Conservation (phyloP, 768 basidiomycete genomes). For the Cyclocybe cylindracea region DNA sequence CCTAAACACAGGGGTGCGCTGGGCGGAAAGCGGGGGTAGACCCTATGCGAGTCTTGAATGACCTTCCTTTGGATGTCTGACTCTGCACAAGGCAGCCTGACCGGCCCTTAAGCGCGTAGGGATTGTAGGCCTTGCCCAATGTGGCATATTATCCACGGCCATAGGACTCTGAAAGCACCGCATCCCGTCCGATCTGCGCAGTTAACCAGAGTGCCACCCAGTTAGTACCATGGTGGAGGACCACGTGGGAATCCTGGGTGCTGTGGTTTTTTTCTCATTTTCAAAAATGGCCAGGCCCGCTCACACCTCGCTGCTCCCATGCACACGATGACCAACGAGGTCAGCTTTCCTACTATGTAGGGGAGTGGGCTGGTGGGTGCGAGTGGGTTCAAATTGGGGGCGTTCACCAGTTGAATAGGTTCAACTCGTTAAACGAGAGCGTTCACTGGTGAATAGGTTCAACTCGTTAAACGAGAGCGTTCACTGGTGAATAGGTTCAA, state of each 20-base stretch:
- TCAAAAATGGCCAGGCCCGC: conserved; percentile 11
- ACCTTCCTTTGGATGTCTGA: conserved; percentile 95
- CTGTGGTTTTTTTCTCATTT: conserved; percentile 39
- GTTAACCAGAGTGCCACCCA: conserved; percentile 63
- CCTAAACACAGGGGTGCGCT: conserved; percentile 54
- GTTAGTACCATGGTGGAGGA: conserved; percentile 70
- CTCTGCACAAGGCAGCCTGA: conserved; percentile 16
- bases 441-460: no score
- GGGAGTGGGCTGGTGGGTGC: no score
- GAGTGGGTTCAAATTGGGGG: no score
- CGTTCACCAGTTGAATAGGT: no score
- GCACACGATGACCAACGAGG: conserved; percentile 5
- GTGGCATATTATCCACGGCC: conserved; percentile 35
- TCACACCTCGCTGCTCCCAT: conserved; percentile 16
- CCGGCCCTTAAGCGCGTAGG: neutral
- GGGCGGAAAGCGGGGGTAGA: conserved; percentile 72
- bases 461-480: no score
- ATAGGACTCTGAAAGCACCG: conserved; percentile 55
- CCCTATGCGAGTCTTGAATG: conserved; percentile 63
- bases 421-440: no score
- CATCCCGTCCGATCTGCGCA: conserved; percentile 65
- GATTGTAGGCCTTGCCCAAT: no score
- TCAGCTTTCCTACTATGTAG: neutral
- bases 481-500: neutral
- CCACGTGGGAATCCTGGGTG: conserved; percentile 60